Evolutionary conservation across 768 basidiomycete species (phyloP).

Genomic region (Termitomyces sp.): DNA sequence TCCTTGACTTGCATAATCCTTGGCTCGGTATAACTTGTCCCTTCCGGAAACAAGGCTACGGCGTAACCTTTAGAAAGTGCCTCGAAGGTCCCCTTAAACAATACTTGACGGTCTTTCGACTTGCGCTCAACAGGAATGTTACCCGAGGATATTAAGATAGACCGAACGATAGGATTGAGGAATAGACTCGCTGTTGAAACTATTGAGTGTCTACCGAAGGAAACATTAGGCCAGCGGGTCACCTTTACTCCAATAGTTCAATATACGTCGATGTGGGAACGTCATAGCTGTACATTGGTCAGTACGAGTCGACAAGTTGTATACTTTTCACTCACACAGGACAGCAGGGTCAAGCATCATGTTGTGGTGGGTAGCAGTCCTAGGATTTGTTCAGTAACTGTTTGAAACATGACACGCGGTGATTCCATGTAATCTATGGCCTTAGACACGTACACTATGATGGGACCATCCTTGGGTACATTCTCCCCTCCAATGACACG

Average conservation of each 20-base stretch:
- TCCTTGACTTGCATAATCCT: constrained; percentile 91
- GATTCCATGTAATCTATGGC: not conserved
- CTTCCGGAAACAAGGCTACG: constrained; percentile 93
- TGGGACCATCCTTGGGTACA: constrained; percentile 84
- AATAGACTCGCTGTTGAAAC: constrained; percentile 64
- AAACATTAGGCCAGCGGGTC: constrained; percentile 6
- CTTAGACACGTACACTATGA: constrained; percentile 77
- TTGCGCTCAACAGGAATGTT: constrained; percentile 97
- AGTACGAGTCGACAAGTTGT: not conserved
- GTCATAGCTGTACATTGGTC: constrained; percentile 55
- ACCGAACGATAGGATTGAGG: constrained; percentile 67
- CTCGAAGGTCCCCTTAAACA: constrained; percentile 89
- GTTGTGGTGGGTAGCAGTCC: constrained; percentile 87
- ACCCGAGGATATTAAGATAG: constrained; percentile 84
- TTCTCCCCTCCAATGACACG: constrained; percentile 85
- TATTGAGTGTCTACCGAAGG: constrained; percentile 5
- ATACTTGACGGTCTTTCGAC: constrained; percentile 83
- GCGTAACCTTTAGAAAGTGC: constrained; percentile 75
- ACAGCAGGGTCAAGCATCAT: constrained; percentile 91
- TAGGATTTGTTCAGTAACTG: constrained; percentile 21
- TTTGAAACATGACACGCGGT: not conserved
- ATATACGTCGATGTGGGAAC: constrained; percentile 76
- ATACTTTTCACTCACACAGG: constrained; percentile 48
- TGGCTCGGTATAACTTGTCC: constrained; percentile 91
- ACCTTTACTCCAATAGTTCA: constrained; percentile 97